A percentile compares a stretch with the other conserved stretches of the same genome.
These are phyloP conservation scores for Leccinum pellstonianum DNA, from an alignment of 768 basidiomycete species.

Conservation along the genomic window DNA sequence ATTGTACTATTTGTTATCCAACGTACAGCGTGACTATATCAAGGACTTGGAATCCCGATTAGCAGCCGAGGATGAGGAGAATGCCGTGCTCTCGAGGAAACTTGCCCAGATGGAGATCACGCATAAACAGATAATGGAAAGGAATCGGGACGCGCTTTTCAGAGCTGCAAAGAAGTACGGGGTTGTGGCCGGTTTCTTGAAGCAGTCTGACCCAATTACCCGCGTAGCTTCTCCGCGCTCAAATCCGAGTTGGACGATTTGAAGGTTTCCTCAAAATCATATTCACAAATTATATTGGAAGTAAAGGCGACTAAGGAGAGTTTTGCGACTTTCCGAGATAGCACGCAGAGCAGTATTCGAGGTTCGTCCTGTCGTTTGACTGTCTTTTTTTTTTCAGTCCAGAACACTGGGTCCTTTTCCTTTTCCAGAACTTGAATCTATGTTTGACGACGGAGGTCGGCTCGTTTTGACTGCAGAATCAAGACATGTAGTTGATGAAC, in stretches of 20 bases:
- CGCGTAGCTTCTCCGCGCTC: conserved; percentile 29
- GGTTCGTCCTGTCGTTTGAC: conserved; percentile 19
- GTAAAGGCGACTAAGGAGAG: conserved; percentile 28
- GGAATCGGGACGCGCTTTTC: conserved; percentile 17
- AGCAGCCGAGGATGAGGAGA: conserved; percentile 16
- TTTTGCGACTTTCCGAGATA: conserved; percentile 24
- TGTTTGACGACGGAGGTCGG: conserved; percentile 28
- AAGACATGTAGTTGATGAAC: conserved; percentile 31
- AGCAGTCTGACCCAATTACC: conserved; percentile 1
- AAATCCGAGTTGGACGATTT: conserved; percentile 31
- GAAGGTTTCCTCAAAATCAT: conserved; percentile 24
- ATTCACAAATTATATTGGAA: conserved; percentile 21
- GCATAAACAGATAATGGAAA: conserved; percentile 17
- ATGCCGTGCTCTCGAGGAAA: conserved; percentile 9
- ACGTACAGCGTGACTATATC: conserved; percentile 20
- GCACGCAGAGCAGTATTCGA: conserved; percentile 22
- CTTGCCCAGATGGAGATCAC: conserved; percentile 14
- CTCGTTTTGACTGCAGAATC: conserved; percentile 27
- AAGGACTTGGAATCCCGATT: conserved; percentile 22
- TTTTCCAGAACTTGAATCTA: conserved; percentile 29
- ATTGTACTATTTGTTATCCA: background rate
- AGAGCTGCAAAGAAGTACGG: conserved; percentile 23
- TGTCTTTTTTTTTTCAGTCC: background rate
- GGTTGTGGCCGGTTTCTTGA: background rate
- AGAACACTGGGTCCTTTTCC: background rate